Base-by-base conservation (phyloP, 306 rosid species). In the Prinsepia uniflora region DNA sequence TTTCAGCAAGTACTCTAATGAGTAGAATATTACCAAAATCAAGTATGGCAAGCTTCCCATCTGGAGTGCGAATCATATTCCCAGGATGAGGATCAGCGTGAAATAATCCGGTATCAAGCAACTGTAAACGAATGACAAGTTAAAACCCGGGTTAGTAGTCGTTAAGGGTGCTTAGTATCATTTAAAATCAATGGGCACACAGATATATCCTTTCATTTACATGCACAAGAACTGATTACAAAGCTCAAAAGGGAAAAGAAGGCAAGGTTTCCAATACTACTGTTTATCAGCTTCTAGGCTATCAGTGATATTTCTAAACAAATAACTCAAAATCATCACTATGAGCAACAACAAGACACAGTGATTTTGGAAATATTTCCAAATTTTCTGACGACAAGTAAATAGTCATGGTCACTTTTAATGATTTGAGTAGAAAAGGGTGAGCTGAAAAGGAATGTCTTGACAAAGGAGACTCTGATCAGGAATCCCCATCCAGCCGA, bases 81-180 rank as follows among this genome's bases (percentile, higher is more conserved):
- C 98, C 98, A 5, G 98, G 98, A 86, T 94, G 98, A 56, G 98
- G 98, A 75, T 94, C 98, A 65, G 98, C 98, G 78, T 94, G 98
- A 78, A 94, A 94, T 72, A 94, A 81, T 18, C 98, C 98, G 70
- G 98, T 90, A 81, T 94, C 98, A 75, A 94, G 98, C 76, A 93
- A 78, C 98, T 93, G 88, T 19, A 67, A 65, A 67, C 75, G 79
- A 67, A 70, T 58, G 63, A 80, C n/a, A 73, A 71, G 60, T 83
- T 10, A 76, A 64, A 19, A 18, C 44, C 42, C 60, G 10, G 2
- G 57, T 47, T 66, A 58, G 45, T 0, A 36, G 19, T 2, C 41
- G 13, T 34, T 34, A 50, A 40, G 49, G 62, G 44, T 20, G 34
- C 36, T 19, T 8, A 53, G 11, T 65, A 64, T 20, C 40, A 61